phyloP scores from a whole-genome alignment of 2,329 filamentous ascomycete genomes.

The Fusarium marasasianum region DNA sequence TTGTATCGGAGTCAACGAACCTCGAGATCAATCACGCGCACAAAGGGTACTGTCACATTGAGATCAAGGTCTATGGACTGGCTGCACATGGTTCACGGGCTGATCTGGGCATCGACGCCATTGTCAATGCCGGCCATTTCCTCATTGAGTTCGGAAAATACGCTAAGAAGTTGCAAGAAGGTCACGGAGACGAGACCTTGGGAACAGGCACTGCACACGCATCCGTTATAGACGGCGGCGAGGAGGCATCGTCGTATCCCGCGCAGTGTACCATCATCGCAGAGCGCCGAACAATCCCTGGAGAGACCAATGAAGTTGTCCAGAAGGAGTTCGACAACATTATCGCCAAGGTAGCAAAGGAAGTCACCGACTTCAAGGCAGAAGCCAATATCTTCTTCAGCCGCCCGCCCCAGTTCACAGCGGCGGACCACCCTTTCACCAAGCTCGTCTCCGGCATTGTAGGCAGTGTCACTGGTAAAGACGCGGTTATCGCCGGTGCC shows the following conservation, averaged over 20 bases:
- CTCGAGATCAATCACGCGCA: slow-evolving; percentile 56
- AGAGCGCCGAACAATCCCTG: slow-evolving; percentile 59
- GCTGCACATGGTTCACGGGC: slow-evolving; percentile 56
- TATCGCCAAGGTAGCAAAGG: slow-evolving; percentile 45
- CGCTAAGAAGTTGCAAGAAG: slow-evolving; percentile 44
- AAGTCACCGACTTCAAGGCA: slow-evolving; percentile 52
- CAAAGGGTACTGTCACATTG: slow-evolving; percentile 60
- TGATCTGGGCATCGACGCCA: slow-evolving; percentile 60
- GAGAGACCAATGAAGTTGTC: slow-evolving; percentile 52
- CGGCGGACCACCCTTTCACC: slow-evolving; percentile 53
- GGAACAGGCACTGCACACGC: slow-evolving; percentile 57
- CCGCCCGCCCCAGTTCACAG: slow-evolving; percentile 54
- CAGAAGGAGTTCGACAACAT: slow-evolving; percentile 50
- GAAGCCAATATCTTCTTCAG: slow-evolving; percentile 52
- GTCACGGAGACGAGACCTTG: slow-evolving; percentile 44
- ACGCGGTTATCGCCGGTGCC: slow-evolving; percentile 42
- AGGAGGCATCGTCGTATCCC: slow-evolving; percentile 63
- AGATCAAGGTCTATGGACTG: slow-evolving; percentile 53
- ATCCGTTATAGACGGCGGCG: slow-evolving; percentile 59
- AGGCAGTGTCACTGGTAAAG: slow-evolving; percentile 38
- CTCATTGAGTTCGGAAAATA: slow-evolving; percentile 56
- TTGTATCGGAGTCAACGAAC: slow-evolving; percentile 60
- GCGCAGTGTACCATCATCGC: slow-evolving; percentile 57
- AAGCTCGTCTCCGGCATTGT: slow-evolving; percentile 45
- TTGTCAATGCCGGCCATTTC: slow-evolving; percentile 58